Base-by-base conservation (phyloP, 768 basidiomycete genomes). In the Lactarius evosmus region DNA sequence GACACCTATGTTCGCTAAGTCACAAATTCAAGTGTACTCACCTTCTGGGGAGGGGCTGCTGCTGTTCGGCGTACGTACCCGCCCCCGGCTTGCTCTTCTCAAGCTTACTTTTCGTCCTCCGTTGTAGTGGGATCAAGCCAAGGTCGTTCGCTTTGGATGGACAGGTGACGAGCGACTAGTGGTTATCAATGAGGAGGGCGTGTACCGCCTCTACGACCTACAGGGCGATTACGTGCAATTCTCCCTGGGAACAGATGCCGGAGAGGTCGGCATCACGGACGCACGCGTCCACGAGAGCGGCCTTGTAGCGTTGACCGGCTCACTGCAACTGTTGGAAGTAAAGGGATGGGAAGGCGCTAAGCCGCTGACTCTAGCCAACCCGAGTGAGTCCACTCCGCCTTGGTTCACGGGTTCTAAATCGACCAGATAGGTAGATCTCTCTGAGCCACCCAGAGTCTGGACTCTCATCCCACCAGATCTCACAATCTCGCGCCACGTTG, bases 151-250 rank as follows among this genome's bases (percentile, higher is more conserved):
- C 50, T 89, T 93, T 69, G 92, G 92, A 25, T 93, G 91, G 91
- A 89, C 89, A 0, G 72, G 76, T n/a, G 86, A 91, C 69, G 93
- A 95, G 72, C 81, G 85, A 41, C 80, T 99, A 38, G 85, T 88
- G 0, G 83, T 98, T 16, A 76, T 98, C 41, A 92, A 95, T 71
- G 94, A 96, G 74, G 95, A 98, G 69, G 95, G 96, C 29, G 81
- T 83, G 7, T 99, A 97, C 75, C 82, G 97, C 52, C 69, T 98
- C 29, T 98, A 98, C 70, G 89, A 93, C 75, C 77, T 93, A 36
- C 88, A 92, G 74, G 87, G 88, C 60, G 89, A 91, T 69, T 97
- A 95, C 72, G 78, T 83, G 62, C 95, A 98, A 66, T 83, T 87
- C 72, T 93, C 93, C 0, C 80, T 98, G 2, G 94, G 93, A 8